Percentiles rank a stretch among this genome's conserved stretches.
These are phyloP conservation scores for Tricholomella constricta DNA, from an alignment of 768 basidiomycete genomes.

Conservation along the genomic window DNA sequence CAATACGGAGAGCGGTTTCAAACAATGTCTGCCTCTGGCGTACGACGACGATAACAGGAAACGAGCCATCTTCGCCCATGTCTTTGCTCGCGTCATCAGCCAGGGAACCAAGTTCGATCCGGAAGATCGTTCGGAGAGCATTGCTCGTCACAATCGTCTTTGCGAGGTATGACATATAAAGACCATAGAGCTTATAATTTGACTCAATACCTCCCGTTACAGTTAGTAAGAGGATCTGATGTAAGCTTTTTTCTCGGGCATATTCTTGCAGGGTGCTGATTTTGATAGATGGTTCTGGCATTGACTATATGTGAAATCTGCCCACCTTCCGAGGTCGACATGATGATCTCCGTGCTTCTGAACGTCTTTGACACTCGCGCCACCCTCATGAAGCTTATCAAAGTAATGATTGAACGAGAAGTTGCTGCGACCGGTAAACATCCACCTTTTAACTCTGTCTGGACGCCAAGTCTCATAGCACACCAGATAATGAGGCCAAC, in stretches of 20 bases:
- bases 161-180: constrained; percentile 50
- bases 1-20: constrained; percentile 87
- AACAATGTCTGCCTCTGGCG: constrained; percentile 80
- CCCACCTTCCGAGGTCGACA: constrained; percentile 75
- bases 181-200: not conserved
- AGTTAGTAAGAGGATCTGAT: constrained; percentile 77
- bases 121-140: constrained; percentile 49
- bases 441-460: not conserved
- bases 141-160: constrained; percentile 52
- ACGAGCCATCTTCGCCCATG: constrained; percentile 80
- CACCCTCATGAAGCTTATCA: constrained; percentile 72
- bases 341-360: constrained; percentile 82
- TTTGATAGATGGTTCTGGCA: constrained; percentile 67
- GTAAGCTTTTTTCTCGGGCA: constrained; percentile 40
- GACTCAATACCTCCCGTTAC: not conserved
- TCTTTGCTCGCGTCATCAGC: constrained; percentile 79
- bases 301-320: constrained; percentile 89
- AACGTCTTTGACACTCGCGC: constrained; percentile 83
- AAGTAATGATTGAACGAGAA: constrained; percentile 85
- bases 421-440: constrained; percentile 69
- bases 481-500: constrained; percentile 73
- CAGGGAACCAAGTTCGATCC: constrained; percentile 79
- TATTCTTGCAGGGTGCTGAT: constrained; percentile 3
- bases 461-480: constrained; percentile 4
- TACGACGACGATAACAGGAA: constrained; percentile 72